Conservation (phyloP, 306 rosid species). For the Casuarina glauca region DNA sequence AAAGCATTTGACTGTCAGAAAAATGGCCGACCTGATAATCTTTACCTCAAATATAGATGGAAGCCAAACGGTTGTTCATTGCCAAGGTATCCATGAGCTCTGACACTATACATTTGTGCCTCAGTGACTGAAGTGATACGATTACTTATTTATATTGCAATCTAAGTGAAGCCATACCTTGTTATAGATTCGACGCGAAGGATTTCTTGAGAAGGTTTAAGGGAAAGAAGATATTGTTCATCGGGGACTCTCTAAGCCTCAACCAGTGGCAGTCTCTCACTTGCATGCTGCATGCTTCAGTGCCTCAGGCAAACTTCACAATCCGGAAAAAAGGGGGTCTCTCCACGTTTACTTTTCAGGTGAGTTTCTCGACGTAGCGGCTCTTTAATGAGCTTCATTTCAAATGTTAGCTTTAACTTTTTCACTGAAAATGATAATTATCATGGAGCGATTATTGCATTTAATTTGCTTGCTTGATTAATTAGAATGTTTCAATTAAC, state of each 20-base stretch:
- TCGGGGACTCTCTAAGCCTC: conserved; percentile 51
- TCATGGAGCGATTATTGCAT: too few relatives aligned
- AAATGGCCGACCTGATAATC: conserved; percentile 45
- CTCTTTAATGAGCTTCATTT: not conserved
- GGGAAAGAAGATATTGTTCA: conserved; percentile 48
- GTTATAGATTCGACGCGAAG: conserved; percentile 31
- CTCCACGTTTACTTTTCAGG: conserved; percentile 32
- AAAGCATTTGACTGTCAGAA: conserved; percentile 38
- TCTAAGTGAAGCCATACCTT: too few relatives aligned
- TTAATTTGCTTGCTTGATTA: too few relatives aligned
- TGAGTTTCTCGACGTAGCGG: conserved; percentile 3
- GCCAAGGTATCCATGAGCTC: conserved; percentile 27
- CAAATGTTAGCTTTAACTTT: too few relatives aligned
- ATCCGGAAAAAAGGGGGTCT: conserved; percentile 28
- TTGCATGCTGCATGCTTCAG: conserved; percentile 47
- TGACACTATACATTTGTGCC: too few relatives aligned
- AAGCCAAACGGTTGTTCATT: conserved; percentile 35
- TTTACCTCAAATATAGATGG: conserved; percentile 48
- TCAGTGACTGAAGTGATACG: too few relatives aligned
- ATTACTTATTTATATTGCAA: too few relatives aligned
- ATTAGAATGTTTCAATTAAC: too few relatives aligned
- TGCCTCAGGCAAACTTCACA: conserved; percentile 32
- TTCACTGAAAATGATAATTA: too few relatives aligned
- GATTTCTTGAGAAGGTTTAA: conserved; percentile 34
- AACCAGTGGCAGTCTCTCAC: conserved; percentile 56